These are phyloP conservation scores for Phalaenopsis aphrodite DNA, from an alignment of 106 monocot species.

Conservation along the genomic window DNA sequence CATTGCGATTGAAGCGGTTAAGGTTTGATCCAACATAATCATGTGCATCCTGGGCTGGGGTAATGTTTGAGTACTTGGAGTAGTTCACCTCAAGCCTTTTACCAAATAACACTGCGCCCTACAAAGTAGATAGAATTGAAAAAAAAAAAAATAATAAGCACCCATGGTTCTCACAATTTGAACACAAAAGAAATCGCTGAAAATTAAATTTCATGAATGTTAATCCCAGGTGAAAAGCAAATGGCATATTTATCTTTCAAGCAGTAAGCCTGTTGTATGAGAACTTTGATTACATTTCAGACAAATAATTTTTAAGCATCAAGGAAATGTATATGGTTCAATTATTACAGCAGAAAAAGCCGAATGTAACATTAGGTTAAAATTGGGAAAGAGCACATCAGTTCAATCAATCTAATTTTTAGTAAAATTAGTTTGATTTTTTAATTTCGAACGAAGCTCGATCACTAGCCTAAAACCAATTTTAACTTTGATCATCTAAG, in stretches of 20 bases:
- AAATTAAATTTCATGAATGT: too few species aligned
- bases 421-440: too few species aligned
- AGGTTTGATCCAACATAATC: conserved; percentile 65
- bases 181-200: background rate
- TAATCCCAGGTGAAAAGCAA: too few species aligned
- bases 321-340: too few species aligned
- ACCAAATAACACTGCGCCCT: conserved; percentile 77
- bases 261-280: background rate
- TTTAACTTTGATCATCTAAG: background rate
- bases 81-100: conserved; percentile 81
- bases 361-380: background rate
- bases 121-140: background rate
- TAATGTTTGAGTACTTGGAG: conserved; percentile 81
- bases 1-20: conserved; percentile 82
- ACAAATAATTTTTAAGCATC: too few species aligned
- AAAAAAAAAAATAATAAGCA: background rate
- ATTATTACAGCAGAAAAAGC: too few species aligned
- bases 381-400: background rate
- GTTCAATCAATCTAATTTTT: background rate
- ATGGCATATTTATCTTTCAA: too few species aligned
- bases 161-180: background rate
- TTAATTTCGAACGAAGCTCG: background rate
- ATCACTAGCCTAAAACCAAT: background rate
- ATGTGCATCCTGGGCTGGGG: conserved; percentile 56
- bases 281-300: background rate